A percentile compares a stretch with the other conserved stretches of the same genome.
These are phyloP conservation scores for Pelargonium cotyledonis DNA, from an alignment of 441 rosid genomes.

Conservation along the genomic window DNA sequence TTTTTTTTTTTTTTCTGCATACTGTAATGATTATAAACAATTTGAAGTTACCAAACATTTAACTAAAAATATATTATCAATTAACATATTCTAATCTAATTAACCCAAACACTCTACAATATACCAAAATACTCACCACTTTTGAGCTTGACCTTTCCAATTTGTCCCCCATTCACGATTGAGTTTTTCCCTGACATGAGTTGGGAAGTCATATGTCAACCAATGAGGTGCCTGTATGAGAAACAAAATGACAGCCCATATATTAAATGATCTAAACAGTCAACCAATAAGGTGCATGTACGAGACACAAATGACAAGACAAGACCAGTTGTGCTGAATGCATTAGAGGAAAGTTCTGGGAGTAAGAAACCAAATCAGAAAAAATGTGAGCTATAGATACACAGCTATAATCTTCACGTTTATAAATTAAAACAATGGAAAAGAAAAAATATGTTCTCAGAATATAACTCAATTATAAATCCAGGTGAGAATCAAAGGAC, in stretches of 20 bases:
- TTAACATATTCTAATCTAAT: background rate
- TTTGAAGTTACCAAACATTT: too few relatives aligned
- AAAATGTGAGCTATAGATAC: background rate
- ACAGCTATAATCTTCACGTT: too few relatives aligned
- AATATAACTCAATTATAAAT: too few relatives aligned
- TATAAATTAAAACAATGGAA: too few relatives aligned
- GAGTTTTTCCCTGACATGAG: slow-evolving; percentile 68
- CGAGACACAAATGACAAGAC: background rate
- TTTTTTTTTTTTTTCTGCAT: too few relatives aligned
- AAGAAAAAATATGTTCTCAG: too few relatives aligned
- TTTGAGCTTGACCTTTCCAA: slow-evolving; percentile 96
- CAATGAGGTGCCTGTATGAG: slow-evolving; percentile 60
- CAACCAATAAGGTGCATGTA: background rate
- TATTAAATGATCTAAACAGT: too few relatives aligned
- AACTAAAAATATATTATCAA: too few relatives aligned
- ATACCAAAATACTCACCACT: slow-evolving; percentile 47
- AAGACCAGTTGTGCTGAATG: background rate
- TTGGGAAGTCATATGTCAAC: slow-evolving; percentile 85
- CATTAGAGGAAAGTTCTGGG: background rate
- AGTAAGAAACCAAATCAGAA: background rate
- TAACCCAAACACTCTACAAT: background rate
- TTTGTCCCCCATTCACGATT: slow-evolving; percentile 72
- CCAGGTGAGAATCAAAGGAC: too few relatives aligned
- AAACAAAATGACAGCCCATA: background rate
- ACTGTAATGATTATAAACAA: too few relatives aligned